Base-by-base conservation (phyloP, 1,284 basidiomycete genomes). In the Puccinia horiana region DNA sequence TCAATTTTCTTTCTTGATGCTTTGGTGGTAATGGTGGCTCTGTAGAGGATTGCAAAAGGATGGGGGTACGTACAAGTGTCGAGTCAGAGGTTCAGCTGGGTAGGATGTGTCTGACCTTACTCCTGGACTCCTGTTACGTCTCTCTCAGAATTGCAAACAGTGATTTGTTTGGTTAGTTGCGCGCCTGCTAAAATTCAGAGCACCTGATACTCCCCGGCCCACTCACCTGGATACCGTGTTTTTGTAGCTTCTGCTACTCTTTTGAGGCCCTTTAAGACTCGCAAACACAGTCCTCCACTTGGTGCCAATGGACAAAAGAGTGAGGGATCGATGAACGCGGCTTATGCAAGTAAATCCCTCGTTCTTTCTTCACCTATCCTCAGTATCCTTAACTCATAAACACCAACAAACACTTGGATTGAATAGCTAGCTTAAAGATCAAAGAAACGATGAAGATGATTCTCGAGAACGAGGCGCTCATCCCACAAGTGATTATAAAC, bases 401-500 rank as follows among this genome's bases (percentile, higher is more conserved):
- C n/a, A n/a, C n/a, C n/a, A n/a, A n/a, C n/a, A n/a, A n/a, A n/a
- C n/a, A n/a, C n/a, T n/a, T n/a, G n/a, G n/a, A n/a, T n/a, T n/a
- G 26, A 3, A 29, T 32, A 82, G 86, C 87, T 79, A 88, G 89
- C 83, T 83, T 88, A 6, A 88, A 88, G 83, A 83, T 89, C 54
- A 90, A 90, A 85, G 84, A 85, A 72, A 84, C 88, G 82, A 80
- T 90, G 81, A 88, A 87, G 85, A 87, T 85, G 2, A 88, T 90
- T 85, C 85, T 90, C 79, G 88, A 89, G 85, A 89, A 88, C 79
- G 88, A 90, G 83, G 85, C 88, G 83, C 82, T 89, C 42, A 88
- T 89, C 23, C 89, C 89, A 32, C 54, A 29, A 49, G 26, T 44
- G 12, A 61, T n/a, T n/a, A n/a, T 63, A 9, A 26, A 52, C 54